Evolutionary conservation across 1,139 yeast genomes (phyloP).

Genomic region (Ogataea hybrid): DNA sequence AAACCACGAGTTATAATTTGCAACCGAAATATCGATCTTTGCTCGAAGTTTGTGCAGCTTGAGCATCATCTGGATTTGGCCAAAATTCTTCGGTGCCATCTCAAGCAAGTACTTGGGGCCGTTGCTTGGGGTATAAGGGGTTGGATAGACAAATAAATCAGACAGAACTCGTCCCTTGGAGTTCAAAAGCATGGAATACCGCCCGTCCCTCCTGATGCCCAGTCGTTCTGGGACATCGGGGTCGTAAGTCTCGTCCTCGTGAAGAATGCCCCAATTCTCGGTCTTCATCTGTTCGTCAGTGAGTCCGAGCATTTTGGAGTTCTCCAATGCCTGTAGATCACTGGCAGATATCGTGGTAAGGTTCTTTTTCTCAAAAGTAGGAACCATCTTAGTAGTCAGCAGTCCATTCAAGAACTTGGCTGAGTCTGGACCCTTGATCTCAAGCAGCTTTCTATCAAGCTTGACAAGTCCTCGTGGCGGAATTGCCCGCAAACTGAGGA

Average conservation of each 20-base stretch:
- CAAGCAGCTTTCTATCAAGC: conserved; percentile 40
- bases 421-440: conserved; percentile 72
- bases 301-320: conserved; percentile 22
- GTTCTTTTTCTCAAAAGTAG: conserved; percentile 60
- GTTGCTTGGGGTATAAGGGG: conserved; percentile 39
- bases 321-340: conserved; percentile 35
- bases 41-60: conserved; percentile 69
- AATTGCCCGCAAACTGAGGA: neutral
- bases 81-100: conserved; percentile 41
- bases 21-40: conserved; percentile 44
- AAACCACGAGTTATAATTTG: conserved; percentile 44
- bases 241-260: conserved; percentile 46
- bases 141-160: conserved; percentile 75
- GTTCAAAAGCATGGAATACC: conserved; percentile 70
- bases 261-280: conserved; percentile 65
- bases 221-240: conserved; percentile 21
- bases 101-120: conserved; percentile 60
- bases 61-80: conserved; percentile 47
- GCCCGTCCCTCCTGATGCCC: conserved; percentile 59
- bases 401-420: conserved; percentile 83
- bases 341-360: conserved; percentile 59
- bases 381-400: conserved; percentile 69
- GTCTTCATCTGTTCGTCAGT: conserved; percentile 39
- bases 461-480: conserved; percentile 1
- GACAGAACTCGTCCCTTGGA: conserved; percentile 80